These are phyloP conservation scores for Eucalyptus decipiens DNA, from an alignment of 345 rosid genomes.

Conservation along the genomic window DNA sequence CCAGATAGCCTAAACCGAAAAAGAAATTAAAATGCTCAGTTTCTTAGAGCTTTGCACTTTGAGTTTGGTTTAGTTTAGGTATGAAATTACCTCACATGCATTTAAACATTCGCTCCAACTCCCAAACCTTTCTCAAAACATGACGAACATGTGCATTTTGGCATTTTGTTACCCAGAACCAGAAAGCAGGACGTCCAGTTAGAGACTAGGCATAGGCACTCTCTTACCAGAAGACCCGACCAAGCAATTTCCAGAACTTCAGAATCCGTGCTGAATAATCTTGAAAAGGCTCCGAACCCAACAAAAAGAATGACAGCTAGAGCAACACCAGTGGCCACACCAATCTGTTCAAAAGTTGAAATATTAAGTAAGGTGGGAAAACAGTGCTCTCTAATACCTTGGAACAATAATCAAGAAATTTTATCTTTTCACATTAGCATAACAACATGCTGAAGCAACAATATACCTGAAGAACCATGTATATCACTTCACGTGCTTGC, in stretches of 20 bases:
- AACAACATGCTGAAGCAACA: neutral
- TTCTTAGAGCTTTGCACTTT: neutral
- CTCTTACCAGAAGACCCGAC: constrained; percentile 72
- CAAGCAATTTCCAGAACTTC: constrained; percentile 71
- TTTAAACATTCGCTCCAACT: neutral
- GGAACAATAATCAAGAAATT: neutral
- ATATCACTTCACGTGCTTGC: constrained; percentile 53
- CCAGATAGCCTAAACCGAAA: neutral
- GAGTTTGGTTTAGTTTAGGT: neutral
- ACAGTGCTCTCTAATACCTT: neutral
- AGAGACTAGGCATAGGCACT: neutral
- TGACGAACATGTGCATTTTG: neutral
- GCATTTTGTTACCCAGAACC: neutral
- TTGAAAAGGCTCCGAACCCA: constrained; percentile 69
- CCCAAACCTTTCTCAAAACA: neutral
- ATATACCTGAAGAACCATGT: constrained; percentile 54
- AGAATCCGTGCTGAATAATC: constrained; percentile 60
- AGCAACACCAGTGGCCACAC: constrained; percentile 62
- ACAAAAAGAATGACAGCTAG: constrained; percentile 52
- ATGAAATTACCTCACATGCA: neutral
- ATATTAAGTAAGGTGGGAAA: neutral
- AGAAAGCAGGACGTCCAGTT: neutral
- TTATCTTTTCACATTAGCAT: neutral
- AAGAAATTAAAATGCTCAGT: neutral
- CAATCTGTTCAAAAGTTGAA: constrained; percentile 41